phyloP scores from a whole-genome alignment of 2,329 filamentous ascomycete species.

The Apiospora kogelbergensis region DNA sequence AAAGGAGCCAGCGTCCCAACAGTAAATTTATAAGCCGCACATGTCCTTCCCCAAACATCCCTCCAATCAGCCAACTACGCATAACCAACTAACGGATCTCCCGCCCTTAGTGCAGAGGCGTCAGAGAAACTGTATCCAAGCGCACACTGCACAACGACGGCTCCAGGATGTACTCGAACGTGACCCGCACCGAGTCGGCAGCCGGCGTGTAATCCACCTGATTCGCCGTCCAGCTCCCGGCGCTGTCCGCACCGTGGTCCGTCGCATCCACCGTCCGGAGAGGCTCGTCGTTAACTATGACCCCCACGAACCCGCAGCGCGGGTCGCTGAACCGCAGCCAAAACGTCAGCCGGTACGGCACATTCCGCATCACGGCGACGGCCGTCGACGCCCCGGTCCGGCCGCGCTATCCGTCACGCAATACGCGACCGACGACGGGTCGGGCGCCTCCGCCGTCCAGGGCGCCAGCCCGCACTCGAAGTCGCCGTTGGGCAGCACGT shows the following conservation, averaged over 20 bases:
- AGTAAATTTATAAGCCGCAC: not conserved
- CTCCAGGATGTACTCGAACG: not conserved
- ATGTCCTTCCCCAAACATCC: not conserved
- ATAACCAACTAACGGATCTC: not conserved
- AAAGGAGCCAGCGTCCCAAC: too few species aligned
- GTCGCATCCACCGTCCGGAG: conserved; percentile 15
- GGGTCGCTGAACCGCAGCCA: conserved; percentile 18
- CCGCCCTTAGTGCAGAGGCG: not conserved
- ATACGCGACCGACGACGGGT: conserved; percentile 9
- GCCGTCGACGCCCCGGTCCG: conserved; percentile 16
- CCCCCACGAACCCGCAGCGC: conserved; percentile 19
- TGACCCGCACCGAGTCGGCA: not conserved
- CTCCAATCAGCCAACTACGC: not conserved
- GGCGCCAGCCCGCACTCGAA: conserved; percentile 21
- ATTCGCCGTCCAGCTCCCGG: not conserved
- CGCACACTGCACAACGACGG: not conserved
- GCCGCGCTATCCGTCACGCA: not conserved
- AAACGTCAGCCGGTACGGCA: conserved; percentile 16
- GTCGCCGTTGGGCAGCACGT: conserved; percentile 16
- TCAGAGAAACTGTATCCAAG: not conserved
- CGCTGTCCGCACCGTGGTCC: conserved; percentile 4
- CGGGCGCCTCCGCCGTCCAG: conserved; percentile 21
- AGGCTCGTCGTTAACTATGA: conserved; percentile 18
- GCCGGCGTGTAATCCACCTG: not conserved
- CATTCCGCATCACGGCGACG: conserved; percentile 12